A percentile compares a stretch with the other conserved stretches of the same genome.
These are phyloP conservation scores for Trichosporon coremiiforme DNA, from an alignment of 1,284 basidiomycete species.

Conservation along the genomic window DNA sequence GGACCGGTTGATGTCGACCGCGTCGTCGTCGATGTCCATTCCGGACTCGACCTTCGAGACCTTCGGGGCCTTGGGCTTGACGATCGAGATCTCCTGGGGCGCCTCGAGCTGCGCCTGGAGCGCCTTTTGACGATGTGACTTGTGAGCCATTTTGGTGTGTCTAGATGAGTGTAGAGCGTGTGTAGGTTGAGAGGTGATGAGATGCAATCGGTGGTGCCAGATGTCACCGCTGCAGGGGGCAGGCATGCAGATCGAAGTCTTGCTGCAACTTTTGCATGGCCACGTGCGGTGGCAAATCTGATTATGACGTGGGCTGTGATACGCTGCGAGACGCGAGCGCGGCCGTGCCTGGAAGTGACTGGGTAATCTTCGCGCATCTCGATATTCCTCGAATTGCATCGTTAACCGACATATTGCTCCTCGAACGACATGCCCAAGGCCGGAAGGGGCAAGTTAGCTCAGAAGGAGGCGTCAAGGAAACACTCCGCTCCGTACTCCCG, in stretches of 20 bases:
- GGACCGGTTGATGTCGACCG: slow-evolving; percentile 37
- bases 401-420: neutral
- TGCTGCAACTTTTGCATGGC: slow-evolving; percentile 27
- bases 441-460: neutral
- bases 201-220: neutral
- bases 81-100: slow-evolving; percentile 51
- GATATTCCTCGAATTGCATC: neutral
- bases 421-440: slow-evolving; percentile 21
- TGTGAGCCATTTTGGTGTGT: slow-evolving; percentile 50
- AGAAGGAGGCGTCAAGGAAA: neutral
- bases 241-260: neutral
- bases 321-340: neutral
- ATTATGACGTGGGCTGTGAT: slow-evolving; percentile 2
- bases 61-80: slow-evolving; percentile 39
- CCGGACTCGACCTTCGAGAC: slow-evolving; percentile 22
- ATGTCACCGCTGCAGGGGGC: neutral
- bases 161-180: neutral
- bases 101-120: slow-evolving; percentile 54
- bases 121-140: slow-evolving; percentile 56
- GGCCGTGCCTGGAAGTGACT: slow-evolving; percentile 11
- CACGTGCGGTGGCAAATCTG: slow-evolving; percentile 23
- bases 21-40: slow-evolving; percentile 42
- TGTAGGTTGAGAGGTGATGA: neutral
- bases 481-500: neutral
- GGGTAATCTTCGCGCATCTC: neutral